Evolutionary conservation across 805 yeast genomes (phyloP).

Genomic region (Cyberlindnera meyerae): DNA sequence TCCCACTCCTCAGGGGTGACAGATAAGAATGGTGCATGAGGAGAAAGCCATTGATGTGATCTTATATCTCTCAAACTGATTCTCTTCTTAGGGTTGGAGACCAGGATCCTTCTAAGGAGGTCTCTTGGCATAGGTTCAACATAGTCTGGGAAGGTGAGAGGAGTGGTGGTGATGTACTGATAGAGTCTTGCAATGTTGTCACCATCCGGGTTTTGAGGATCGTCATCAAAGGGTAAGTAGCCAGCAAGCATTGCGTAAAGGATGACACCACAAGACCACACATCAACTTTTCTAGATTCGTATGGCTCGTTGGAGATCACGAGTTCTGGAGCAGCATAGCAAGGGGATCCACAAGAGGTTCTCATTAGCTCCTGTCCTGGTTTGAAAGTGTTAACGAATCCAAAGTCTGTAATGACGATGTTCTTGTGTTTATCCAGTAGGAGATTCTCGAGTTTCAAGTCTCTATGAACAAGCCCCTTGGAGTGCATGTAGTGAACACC

Average conservation of each 20-base stretch:
- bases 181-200: constrained; percentile 87
- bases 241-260: constrained; percentile 97
- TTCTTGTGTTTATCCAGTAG: constrained; percentile 60
- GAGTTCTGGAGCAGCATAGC: constrained; percentile 95
- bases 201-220: constrained; percentile 94
- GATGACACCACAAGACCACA: constrained; percentile 96
- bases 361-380: constrained; percentile 75
- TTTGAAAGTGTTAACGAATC: constrained; percentile 80
- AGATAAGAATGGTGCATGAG: constrained; percentile 75
- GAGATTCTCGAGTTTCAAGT: constrained; percentile 75
- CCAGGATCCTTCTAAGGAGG: constrained; percentile 74
- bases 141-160: constrained; percentile 93
- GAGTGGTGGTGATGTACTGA: constrained; percentile 85
- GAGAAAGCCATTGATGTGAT: constrained; percentile 84
- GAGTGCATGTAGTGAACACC: constrained; percentile 87
- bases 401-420: constrained; percentile 80
- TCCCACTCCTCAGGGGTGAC: constrained; percentile 94
- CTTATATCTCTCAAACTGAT: constrained; percentile 64
- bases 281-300: constrained; percentile 89
- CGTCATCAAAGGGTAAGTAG: constrained; percentile 95
- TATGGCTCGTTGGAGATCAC: constrained; percentile 85
- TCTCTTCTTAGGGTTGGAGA: constrained; percentile 79
- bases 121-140: constrained; percentile 89
- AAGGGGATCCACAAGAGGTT: constrained; percentile 88
- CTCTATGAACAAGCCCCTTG: constrained; percentile 65